Conservation (phyloP, 2,329 filamentous ascomycete species). For the Fusarium xyrophilum region DNA sequence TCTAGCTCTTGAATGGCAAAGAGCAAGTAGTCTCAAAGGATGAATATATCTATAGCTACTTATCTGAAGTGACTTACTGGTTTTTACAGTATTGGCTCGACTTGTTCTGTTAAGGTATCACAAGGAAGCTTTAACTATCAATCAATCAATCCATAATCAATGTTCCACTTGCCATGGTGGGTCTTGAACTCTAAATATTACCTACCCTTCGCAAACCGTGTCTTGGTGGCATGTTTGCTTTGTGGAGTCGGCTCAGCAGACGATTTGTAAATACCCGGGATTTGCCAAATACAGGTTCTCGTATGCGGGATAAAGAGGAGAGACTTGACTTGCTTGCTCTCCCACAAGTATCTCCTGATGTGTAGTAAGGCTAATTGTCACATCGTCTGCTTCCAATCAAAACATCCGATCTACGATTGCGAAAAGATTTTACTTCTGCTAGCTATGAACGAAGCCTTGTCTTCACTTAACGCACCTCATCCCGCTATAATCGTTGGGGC, state of each 20-base stretch:
- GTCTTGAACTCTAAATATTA: neutral
- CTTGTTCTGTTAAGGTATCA: too few relatives aligned
- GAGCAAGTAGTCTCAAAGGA: neutral
- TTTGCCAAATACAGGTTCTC: neutral
- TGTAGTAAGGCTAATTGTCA: too few relatives aligned
- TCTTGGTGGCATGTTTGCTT: neutral
- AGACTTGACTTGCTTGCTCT: neutral
- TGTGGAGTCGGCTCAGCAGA: neutral
- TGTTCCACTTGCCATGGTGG: neutral
- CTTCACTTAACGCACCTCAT: accelerated
- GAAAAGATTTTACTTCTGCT: neutral
- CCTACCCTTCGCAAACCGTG: neutral
- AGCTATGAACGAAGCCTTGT: neutral
- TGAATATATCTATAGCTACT: too few relatives aligned
- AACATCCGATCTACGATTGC: accelerated
- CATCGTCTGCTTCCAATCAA: too few relatives aligned
- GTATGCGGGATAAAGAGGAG: neutral
- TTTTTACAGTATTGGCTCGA: too few relatives aligned
- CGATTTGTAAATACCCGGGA: neutral
- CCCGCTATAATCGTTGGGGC: neutral
- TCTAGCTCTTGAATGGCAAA: neutral
- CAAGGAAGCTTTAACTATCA: too few relatives aligned
- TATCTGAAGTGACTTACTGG: too few relatives aligned
- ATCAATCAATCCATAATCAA: too few relatives aligned
- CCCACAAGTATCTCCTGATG: neutral